A percentile compares a stretch with the other conserved stretches of the same genome.
phyloP scores from a whole-genome alignment of 2,329 filamentous ascomycete species.

The Botryosphaeria agaves region DNA sequence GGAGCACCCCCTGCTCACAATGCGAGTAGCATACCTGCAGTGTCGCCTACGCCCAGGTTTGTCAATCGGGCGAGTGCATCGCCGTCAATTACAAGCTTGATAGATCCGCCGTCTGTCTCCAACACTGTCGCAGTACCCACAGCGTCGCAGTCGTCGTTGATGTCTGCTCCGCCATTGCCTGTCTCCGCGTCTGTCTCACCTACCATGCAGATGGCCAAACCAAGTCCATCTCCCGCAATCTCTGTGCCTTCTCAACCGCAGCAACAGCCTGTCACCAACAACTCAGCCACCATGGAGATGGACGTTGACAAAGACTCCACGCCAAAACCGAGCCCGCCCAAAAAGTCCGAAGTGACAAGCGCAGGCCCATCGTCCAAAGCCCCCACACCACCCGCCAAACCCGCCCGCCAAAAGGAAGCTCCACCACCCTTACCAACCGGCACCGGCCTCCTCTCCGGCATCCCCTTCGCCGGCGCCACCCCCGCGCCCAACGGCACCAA shows the following conservation, averaged over 20 bases:
- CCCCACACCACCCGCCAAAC: conserved; percentile 37
- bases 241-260: too few species aligned
- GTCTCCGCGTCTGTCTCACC: too few species aligned
- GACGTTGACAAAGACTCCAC: conserved; percentile 15
- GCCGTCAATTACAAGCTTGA: conserved; percentile 78
- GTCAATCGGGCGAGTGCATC: conserved; percentile 68
- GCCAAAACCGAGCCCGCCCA: conserved; percentile 4
- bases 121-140: too few species aligned
- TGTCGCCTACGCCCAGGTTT: conserved; percentile 28
- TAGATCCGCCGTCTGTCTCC: conserved; percentile 47
- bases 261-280: conserved; percentile 13
- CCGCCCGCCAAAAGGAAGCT: conserved; percentile 34
- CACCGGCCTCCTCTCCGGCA: conserved; percentile 45
- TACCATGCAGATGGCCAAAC: too few species aligned
- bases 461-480: conserved; percentile 38
- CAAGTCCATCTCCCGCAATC: too few species aligned
- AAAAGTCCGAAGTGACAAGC: conserved; percentile 15
- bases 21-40: conserved; percentile 26
- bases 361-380: conserved; percentile 14
- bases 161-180: too few species aligned
- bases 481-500: conserved; percentile 24
- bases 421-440: conserved; percentile 41
- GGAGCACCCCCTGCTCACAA: conserved; percentile 20
- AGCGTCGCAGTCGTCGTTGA: too few species aligned
- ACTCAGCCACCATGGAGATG: conserved; percentile 12